Evolutionary conservation across 768 basidiomycete species (phyloP).

Genomic region (Tylopilus vinaceipallidus): DNA sequence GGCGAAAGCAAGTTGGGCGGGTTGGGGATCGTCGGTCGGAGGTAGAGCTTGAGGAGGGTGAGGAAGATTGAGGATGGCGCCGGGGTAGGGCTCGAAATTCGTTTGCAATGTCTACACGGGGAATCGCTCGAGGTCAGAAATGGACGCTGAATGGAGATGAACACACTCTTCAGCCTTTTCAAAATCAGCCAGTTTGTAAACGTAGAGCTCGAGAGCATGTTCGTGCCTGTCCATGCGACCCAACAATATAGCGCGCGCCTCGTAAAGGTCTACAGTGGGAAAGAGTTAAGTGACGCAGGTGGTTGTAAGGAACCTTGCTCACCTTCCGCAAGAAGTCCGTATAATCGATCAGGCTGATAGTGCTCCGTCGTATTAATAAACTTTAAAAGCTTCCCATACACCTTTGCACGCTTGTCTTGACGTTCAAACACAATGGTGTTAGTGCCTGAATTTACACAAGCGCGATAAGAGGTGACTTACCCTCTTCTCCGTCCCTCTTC

Average conservation of each 20-base stretch:
- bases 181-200: slow-evolving; percentile 82
- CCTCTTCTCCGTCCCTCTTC: slow-evolving; percentile 56
- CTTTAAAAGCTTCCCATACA: slow-evolving; percentile 67
- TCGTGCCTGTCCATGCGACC: slow-evolving; percentile 91
- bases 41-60: slow-evolving; percentile 82
- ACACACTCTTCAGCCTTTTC: slow-evolving; percentile 85
- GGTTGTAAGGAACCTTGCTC: slow-evolving; percentile 11
- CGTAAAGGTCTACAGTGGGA: slow-evolving; percentile 68
- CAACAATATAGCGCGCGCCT: slow-evolving; percentile 88
- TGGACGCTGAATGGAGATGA: not conserved
- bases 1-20: slow-evolving; percentile 65
- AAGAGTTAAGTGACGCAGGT: not conserved
- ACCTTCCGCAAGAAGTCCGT: slow-evolving; percentile 86
- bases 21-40: slow-evolving; percentile 60
- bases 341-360: slow-evolving; percentile 77
- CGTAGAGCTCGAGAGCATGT: slow-evolving; percentile 92
- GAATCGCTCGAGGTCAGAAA: not conserved
- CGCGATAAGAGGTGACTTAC: slow-evolving; percentile 41
- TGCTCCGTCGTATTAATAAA: slow-evolving; percentile 72
- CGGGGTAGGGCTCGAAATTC: slow-evolving; percentile 60
- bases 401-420: slow-evolving; percentile 50
- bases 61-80: slow-evolving; percentile 71
- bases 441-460: too few relatives aligned
- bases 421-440: too few relatives aligned
- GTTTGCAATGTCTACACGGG: slow-evolving; percentile 89